These are phyloP conservation scores for Nemania sp. DNA, from an alignment of 2,329 filamentous ascomycete species.

Conservation along the genomic window DNA sequence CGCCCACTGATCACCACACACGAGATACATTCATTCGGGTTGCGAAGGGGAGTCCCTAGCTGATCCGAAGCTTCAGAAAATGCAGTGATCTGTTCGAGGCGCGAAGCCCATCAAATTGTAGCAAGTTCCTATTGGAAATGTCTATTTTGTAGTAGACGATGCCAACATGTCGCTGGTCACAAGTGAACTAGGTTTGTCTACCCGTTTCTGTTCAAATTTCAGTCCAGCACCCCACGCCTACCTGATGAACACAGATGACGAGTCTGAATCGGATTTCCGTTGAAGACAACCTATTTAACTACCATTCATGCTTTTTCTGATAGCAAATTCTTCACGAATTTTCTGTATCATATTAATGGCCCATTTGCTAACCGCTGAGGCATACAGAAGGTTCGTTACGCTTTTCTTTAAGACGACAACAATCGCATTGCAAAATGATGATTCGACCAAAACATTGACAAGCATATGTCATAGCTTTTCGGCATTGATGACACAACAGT, in stretches of 20 bases:
- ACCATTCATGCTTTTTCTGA: slow-evolving; percentile 67
- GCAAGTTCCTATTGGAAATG: not conserved
- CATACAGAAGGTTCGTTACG: slow-evolving; percentile 35
- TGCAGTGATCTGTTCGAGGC: not conserved
- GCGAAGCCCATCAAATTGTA: not conserved
- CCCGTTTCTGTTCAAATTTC: slow-evolving; percentile 7
- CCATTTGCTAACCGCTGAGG: slow-evolving; percentile 28
- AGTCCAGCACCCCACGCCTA: slow-evolving; percentile 49
- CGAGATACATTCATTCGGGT: slow-evolving; percentile 20
- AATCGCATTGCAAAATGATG: slow-evolving; percentile 72
- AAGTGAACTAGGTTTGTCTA: slow-evolving; percentile 25
- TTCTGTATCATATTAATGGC: not conserved
- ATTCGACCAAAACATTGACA: slow-evolving; percentile 85
- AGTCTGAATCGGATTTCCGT: slow-evolving; percentile 73
- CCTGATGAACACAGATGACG: slow-evolving; percentile 70
- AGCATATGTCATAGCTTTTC: slow-evolving; percentile 94
- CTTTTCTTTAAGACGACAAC: slow-evolving; percentile 10
- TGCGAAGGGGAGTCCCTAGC: not conserved
- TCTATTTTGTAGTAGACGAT: not conserved
- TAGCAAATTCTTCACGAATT: slow-evolving; percentile 29
- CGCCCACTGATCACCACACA: slow-evolving; percentile 81
- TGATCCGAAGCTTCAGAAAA: slow-evolving; percentile 24
- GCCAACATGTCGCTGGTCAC: not conserved
- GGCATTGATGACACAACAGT: slow-evolving; percentile 63
- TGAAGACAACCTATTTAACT: slow-evolving; percentile 69